These are phyloP conservation scores for Iris macrosiphon DNA, from an alignment of 106 monocot species.

Conservation along the genomic window DNA sequence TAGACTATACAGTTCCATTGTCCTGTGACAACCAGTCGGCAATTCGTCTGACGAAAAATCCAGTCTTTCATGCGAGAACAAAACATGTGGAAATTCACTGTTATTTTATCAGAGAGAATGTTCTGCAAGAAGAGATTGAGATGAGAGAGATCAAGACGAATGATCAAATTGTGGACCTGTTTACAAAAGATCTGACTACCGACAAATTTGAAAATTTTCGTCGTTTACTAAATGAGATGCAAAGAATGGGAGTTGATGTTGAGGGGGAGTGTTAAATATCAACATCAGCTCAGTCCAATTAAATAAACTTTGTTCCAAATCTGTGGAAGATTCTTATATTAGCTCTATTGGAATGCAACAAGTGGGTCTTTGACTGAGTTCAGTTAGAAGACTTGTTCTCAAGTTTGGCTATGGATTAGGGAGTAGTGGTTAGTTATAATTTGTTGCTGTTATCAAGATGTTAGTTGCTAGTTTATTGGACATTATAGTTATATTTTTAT, in stretches of 20 bases:
- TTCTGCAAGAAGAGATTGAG: background rate
- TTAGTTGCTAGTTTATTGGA: too few relatives aligned
- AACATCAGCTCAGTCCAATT: too few relatives aligned
- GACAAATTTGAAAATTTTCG: background rate
- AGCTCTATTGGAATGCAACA: too few relatives aligned
- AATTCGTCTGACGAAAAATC: background rate
- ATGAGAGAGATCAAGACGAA: background rate
- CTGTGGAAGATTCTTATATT: too few relatives aligned
- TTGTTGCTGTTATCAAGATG: too few relatives aligned
- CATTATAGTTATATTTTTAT: too few relatives aligned
- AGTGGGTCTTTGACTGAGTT: too few relatives aligned
- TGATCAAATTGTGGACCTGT: slow-evolving; percentile 1
- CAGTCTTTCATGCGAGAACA: background rate
- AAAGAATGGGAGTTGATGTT: background rate
- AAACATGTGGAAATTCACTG: background rate
- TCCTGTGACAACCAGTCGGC: background rate
- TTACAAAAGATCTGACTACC: background rate
- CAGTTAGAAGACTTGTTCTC: too few relatives aligned
- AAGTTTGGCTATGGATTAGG: too few relatives aligned
- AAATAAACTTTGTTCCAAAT: too few relatives aligned
- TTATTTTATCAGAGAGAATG: background rate
- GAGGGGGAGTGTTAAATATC: slow-evolving; percentile 4
- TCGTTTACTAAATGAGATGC: background rate
- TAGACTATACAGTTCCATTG: background rate
- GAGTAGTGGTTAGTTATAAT: too few relatives aligned